Evolutionary conservation across 495 filamentous ascomycete species (phyloP).

Genomic region (Penicillium pancosmium): DNA sequence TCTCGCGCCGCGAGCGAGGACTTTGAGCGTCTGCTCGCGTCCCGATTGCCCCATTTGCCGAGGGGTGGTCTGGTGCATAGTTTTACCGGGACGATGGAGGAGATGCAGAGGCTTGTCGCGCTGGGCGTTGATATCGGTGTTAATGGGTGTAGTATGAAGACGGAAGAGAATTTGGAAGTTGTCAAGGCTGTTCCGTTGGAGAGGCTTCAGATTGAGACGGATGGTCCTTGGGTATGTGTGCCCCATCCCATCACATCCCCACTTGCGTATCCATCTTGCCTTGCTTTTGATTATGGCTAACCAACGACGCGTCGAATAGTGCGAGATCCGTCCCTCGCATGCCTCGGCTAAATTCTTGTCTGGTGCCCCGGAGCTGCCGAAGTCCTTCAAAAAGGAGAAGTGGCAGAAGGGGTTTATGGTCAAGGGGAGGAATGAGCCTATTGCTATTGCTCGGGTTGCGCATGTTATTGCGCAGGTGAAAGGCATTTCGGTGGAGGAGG

Average conservation of each 20-base stretch:
- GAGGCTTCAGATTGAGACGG: conserved; percentile 85
- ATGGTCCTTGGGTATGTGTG: conserved; percentile 77
- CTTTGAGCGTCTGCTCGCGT: conserved; percentile 67
- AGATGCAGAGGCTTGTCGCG: conserved; percentile 75
- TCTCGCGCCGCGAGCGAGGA: conserved; percentile 81
- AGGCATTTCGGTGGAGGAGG: conserved; percentile 73
- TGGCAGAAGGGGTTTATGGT: conserved; percentile 82
- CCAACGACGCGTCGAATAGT: conserved; percentile 28
- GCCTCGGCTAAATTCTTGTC: conserved; percentile 52
- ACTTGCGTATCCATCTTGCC: conserved; percentile 6
- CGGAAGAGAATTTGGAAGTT: conserved; percentile 81
- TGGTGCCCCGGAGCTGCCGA: conserved; percentile 48
- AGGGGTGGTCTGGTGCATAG: conserved; percentile 82
- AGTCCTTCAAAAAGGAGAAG: conserved; percentile 90
- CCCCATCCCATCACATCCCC: neutral
- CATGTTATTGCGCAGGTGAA: conserved; percentile 84
- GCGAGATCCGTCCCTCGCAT: conserved; percentile 58
- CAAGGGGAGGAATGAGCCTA: conserved; percentile 91
- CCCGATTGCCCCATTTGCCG: conserved; percentile 58
- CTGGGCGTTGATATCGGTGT: conserved; percentile 82
- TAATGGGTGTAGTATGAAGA: conserved; percentile 93
- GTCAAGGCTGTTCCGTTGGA: conserved; percentile 74
- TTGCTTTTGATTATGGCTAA: neutral
- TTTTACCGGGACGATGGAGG: conserved; percentile 83
- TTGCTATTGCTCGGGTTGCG: conserved; percentile 80